Evolutionary conservation across 306 rosid genomes (phyloP).

Genomic region (Lotus japonicus): DNA sequence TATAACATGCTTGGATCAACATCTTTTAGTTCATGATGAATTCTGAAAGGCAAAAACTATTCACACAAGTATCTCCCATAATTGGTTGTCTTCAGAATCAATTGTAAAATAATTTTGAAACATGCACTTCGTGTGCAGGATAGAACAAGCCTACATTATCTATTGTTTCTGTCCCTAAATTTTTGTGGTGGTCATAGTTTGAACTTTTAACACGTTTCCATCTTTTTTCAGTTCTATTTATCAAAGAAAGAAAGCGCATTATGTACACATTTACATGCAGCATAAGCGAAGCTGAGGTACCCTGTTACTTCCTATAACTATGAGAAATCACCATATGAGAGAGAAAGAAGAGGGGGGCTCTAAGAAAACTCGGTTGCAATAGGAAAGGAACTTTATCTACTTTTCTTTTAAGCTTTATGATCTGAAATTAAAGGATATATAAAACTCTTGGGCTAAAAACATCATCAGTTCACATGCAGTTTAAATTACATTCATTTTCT

Average conservation of each 20-base stretch:
- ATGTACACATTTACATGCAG: background rate
- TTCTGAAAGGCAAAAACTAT: background rate
- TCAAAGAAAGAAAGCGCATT: background rate
- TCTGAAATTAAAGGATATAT: slow-evolving; percentile 30
- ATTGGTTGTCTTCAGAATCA: too few relatives aligned
- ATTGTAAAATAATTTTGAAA: too few relatives aligned
- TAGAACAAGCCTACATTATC: too few relatives aligned
- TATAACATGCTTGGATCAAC: too few relatives aligned
- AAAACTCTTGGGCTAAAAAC: slow-evolving; percentile 35
- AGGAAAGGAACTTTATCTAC: background rate
- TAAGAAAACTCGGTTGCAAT: background rate
- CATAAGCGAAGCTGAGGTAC: background rate
- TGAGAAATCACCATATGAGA: background rate
- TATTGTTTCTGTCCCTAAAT: background rate
- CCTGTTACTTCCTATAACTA: background rate
- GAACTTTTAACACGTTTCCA: background rate
- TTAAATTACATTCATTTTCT: slow-evolving; percentile 61
- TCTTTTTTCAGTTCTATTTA: background rate
- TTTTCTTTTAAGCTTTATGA: slow-evolving; percentile 23
- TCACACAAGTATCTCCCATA: background rate
- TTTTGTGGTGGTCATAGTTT: background rate
- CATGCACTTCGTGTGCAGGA: too few relatives aligned
- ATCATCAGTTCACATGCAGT: slow-evolving; percentile 42
- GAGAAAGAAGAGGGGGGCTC: background rate
- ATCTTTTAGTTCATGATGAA: too few relatives aligned